Conservation (phyloP, 2,329 filamentous ascomycete species). For the Fusarium xylarioides region DNA sequence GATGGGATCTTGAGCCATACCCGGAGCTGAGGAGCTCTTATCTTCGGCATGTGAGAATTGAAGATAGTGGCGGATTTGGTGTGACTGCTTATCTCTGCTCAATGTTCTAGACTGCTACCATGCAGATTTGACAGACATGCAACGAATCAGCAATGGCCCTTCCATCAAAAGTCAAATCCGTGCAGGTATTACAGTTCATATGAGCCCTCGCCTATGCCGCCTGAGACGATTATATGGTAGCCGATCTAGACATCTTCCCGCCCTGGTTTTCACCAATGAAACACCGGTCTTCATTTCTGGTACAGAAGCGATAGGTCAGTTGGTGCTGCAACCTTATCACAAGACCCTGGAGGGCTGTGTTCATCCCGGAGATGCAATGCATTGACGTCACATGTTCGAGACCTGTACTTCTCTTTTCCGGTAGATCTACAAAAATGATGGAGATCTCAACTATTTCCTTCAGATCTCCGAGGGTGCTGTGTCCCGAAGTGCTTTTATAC, state of each 20-base stretch:
- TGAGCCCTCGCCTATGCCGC: neutral
- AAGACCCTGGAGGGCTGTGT: neutral
- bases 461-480: no score
- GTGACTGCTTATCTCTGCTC: neutral
- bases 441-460: no score
- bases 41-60: neutral
- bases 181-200: neutral
- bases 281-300: fast-evolving
- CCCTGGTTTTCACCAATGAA: neutral
- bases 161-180: fast-evolving
- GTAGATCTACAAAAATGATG: neutral
- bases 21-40: neutral
- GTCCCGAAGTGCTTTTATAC: no score
- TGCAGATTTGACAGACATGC: fast-evolving
- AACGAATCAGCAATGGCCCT: no score
- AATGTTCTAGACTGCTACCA: neutral
- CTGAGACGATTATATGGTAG: neutral
- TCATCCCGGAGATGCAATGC: neutral
- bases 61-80: neutral
- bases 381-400: neutral
- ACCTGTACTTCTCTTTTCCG: neutral
- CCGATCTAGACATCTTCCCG: neutral
- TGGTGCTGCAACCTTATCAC: neutral
- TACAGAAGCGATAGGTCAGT: neutral
- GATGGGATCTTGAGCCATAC: fast-evolving